These are phyloP conservation scores for Penicillium parvum DNA, from an alignment of 495 filamentous ascomycete species.

Conservation along the genomic window DNA sequence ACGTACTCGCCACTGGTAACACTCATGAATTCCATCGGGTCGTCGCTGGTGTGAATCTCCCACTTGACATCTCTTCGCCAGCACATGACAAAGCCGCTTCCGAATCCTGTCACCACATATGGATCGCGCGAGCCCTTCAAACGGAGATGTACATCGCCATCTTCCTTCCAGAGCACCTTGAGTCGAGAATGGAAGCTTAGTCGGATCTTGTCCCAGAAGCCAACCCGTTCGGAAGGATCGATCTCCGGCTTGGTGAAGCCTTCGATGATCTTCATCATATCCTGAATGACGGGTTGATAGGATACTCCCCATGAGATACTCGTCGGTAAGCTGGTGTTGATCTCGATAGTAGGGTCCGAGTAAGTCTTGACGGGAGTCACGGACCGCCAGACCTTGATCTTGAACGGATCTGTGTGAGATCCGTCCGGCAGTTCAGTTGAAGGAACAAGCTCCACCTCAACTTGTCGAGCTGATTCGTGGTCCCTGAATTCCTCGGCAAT, in stretches of 20 bases:
- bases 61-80: constrained; percentile 90
- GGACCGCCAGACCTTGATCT: constrained; percentile 83
- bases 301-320: constrained; percentile 95
- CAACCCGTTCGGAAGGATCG: constrained; percentile 87
- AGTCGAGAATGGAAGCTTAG: constrained; percentile 93
- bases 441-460: constrained; percentile 82
- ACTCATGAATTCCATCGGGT: constrained; percentile 89
- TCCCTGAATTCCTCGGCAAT: constrained; percentile 91
- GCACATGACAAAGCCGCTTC: constrained; percentile 94
- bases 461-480: constrained; percentile 68
- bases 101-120: constrained; percentile 86
- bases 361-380: constrained; percentile 95
- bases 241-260: constrained; percentile 93
- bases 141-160: constrained; percentile 91
- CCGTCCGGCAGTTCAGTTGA: constrained; percentile 49
- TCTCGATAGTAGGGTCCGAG: constrained; percentile 83
- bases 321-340: constrained; percentile 87
- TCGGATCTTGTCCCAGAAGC: constrained; percentile 99
- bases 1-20: constrained; percentile 94
- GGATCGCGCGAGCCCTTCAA: constrained; percentile 91
- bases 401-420: constrained; percentile 50
- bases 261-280: constrained; percentile 99
- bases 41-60: constrained; percentile 73
- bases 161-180: constrained; percentile 83
- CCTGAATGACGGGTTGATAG: constrained; percentile 96